These are phyloP conservation scores for Tripterygium wilfordii DNA, from an alignment of 177 flowering plant genomes.

Conservation along the genomic window DNA sequence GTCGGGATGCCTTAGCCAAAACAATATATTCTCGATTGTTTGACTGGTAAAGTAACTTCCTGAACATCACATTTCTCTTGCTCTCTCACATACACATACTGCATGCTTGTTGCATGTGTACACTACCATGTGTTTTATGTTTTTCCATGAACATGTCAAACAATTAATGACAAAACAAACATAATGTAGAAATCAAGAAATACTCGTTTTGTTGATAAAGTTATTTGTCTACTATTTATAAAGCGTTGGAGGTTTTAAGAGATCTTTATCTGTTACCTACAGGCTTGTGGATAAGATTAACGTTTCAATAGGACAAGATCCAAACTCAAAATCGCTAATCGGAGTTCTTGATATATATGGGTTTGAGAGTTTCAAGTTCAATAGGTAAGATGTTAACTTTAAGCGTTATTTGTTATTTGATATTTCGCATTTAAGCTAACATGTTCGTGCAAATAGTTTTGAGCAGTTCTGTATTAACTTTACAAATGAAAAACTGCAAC, in stretches of 20 bases:
- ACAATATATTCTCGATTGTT: constrained; percentile 84
- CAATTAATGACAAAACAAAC: too few species aligned
- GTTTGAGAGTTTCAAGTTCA: constrained; percentile 93
- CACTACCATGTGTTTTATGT: too few species aligned
- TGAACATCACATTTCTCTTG: not conserved
- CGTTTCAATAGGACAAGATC: constrained; percentile 89
- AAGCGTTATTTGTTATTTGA: not conserved
- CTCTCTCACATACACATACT: too few species aligned
- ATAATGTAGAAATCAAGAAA: too few species aligned
- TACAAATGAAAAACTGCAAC: constrained; percentile 97
- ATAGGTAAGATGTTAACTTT: constrained; percentile 47
- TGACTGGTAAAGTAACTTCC: constrained; percentile 58
- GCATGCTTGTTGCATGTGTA: too few species aligned
- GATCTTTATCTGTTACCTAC: too few species aligned
- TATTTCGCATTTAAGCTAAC: too few species aligned
- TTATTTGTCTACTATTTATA: too few species aligned
- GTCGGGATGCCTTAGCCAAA: constrained; percentile 92
- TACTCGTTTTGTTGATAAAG: too few species aligned
- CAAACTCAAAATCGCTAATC: constrained; percentile 75
- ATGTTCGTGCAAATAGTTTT: constrained; percentile 76
- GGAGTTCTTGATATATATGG: constrained; percentile 99
- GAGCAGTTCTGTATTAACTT: constrained; percentile 95
- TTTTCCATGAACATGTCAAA: too few species aligned
- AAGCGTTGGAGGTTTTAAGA: too few species aligned
- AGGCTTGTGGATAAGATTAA: constrained; percentile 95